phyloP scores from a whole-genome alignment of 768 basidiomycete genomes.

The Gloeopeniophorella convolvens region DNA sequence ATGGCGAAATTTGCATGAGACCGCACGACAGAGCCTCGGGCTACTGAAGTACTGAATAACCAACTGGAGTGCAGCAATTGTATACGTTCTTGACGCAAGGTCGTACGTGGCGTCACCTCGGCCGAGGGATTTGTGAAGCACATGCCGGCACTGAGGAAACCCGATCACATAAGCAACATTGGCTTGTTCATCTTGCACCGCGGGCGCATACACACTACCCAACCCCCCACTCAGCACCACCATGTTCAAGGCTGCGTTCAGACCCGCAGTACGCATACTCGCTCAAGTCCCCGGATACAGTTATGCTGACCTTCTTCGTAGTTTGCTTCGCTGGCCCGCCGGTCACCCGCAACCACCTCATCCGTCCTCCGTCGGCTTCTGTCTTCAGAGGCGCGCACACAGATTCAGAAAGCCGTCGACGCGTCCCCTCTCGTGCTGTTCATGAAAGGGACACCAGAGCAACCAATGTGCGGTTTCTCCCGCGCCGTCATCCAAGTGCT shows the following conservation, averaged over 20 bases:
- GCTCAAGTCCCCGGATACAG: neutral
- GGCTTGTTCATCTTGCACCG: no score
- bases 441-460: conserved; percentile 92
- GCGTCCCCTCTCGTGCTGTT: conserved; percentile 85
- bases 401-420: conserved; percentile 69
- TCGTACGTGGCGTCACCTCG: no score
- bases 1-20: no score
- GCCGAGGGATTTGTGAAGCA: no score
- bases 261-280: conserved; percentile 36
- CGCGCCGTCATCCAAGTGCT: conserved; percentile 89
- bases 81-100: no score
- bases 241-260: conserved; percentile 43
- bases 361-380: conserved; percentile 41
- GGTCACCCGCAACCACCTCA: conserved; percentile 22
- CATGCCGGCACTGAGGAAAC: no score
- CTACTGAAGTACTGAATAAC: no score
- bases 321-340: conserved; percentile 15
- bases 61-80: no score
- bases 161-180: conserved; percentile 7
- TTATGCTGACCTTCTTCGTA: neutral
- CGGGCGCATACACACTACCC: neutral
- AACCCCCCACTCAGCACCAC: conserved; percentile 19
- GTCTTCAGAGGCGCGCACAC: conserved; percentile 51
- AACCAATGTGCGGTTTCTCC: conserved; percentile 93
- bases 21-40: no score